Conservation (phyloP, 1,139 yeast genomes). For the Debaryomycetaceae sp. region DNA sequence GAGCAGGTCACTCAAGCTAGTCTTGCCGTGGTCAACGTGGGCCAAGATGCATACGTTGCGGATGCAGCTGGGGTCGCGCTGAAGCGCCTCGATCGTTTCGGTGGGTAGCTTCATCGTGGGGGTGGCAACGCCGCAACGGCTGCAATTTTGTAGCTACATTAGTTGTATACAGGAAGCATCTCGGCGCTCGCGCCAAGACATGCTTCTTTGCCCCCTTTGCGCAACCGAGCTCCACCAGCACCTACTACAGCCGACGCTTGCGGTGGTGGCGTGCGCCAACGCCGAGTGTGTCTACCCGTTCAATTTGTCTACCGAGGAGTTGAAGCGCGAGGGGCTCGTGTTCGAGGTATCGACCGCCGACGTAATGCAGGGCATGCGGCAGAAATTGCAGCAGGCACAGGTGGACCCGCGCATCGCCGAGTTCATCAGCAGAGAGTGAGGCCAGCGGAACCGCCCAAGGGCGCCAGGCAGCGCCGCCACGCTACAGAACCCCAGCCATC, state of each 20-base stretch:
- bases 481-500: not conserved
- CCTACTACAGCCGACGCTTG: slow-evolving; percentile 23
- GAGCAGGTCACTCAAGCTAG: slow-evolving; percentile 87
- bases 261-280: slow-evolving; percentile 25
- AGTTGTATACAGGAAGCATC: not conserved
- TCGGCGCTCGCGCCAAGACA: not conserved
- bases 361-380: slow-evolving; percentile 22
- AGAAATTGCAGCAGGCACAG: slow-evolving; percentile 20
- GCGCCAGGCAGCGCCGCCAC: slow-evolving; percentile 1
- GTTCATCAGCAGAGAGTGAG: slow-evolving; percentile 22
- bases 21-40: slow-evolving; percentile 98
- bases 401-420: slow-evolving; percentile 23
- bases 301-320: slow-evolving; percentile 23
- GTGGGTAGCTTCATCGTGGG: slow-evolving; percentile 48
- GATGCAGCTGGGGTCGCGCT: slow-evolving; percentile 62
- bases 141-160: not conserved
- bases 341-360: slow-evolving; percentile 19
- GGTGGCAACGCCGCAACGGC: slow-evolving; percentile 1
- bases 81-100: slow-evolving; percentile 62
- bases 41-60: slow-evolving; percentile 94
- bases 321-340: slow-evolving; percentile 21
- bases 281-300: slow-evolving; percentile 29
- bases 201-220: slow-evolving; percentile 24
- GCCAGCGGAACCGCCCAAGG: slow-evolving; percentile 15
- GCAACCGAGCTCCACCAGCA: slow-evolving; percentile 19